Evolutionary conservation across 192 early-diverging fungal genomes (phyloP).

Genomic region (Coemansia sp.): DNA sequence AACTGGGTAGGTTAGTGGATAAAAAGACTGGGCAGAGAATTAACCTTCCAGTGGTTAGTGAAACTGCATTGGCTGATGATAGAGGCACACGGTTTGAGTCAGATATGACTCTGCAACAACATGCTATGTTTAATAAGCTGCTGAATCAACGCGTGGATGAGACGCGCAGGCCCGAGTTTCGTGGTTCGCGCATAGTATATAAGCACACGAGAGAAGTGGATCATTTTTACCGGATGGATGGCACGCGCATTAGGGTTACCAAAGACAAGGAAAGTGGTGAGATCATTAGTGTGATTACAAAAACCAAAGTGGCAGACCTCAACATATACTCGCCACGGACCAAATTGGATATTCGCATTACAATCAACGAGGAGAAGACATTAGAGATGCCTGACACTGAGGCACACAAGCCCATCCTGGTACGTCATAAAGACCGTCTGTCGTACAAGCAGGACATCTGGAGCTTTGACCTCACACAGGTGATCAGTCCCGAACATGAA

Average conservation of each 20-base stretch:
- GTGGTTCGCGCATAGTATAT: conserved; percentile 64
- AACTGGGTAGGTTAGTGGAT: conserved; percentile 78
- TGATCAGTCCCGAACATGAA: conserved; percentile 55
- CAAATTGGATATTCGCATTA: conserved; percentile 82
- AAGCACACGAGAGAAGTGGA: conserved; percentile 74
- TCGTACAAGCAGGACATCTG: conserved; percentile 82
- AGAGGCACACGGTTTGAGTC: conserved; percentile 67
- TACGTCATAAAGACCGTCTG: conserved; percentile 85
- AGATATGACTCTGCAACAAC: conserved; percentile 84
- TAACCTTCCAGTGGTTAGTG: conserved; percentile 61
- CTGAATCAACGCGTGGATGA: conserved; percentile 72
- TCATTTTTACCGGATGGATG: conserved; percentile 58
- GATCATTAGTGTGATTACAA: conserved; percentile 64
- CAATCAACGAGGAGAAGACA: conserved; percentile 71
- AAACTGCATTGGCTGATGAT: conserved; percentile 55
- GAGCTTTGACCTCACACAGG: conserved; percentile 87
- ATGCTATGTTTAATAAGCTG: conserved; percentile 77
- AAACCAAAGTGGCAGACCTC: conserved; percentile 78
- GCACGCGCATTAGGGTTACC: conserved; percentile 63
- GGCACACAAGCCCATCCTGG: conserved; percentile 48
- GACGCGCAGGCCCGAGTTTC: conserved; percentile 46
- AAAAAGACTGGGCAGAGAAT: conserved; percentile 62
- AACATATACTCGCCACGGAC: conserved; percentile 81
- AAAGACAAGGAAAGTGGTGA: conserved; percentile 61
- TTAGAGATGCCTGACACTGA: conserved; percentile 50